Conservation (phyloP, 2,329 filamentous ascomycete genomes). For the Xylogone sp. region DNA sequence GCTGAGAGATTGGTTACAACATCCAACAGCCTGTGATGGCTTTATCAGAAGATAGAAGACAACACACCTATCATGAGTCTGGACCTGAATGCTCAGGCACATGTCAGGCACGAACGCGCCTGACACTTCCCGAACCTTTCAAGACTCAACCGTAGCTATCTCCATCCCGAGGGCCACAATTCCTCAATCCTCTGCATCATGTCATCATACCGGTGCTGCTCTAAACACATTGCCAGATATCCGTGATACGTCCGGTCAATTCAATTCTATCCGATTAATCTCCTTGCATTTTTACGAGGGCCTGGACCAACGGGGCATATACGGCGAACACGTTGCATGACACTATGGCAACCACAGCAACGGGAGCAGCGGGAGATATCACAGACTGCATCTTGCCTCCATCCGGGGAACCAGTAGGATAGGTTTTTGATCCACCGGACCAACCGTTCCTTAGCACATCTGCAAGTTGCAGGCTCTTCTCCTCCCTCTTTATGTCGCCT, state of each 20-base stretch:
- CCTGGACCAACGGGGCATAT: slow-evolving; percentile 16
- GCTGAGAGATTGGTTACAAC: background rate
- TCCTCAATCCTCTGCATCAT: background rate
- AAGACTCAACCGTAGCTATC: too few species aligned
- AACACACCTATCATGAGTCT: background rate
- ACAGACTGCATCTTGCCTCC: slow-evolving; percentile 1
- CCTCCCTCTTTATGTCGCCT: slow-evolving; percentile 5
- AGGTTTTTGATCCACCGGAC: slow-evolving; percentile 17
- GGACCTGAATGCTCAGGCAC: background rate
- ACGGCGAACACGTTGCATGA: slow-evolving; percentile 28
- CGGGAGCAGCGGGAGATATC: slow-evolving; percentile 4
- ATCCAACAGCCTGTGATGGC: background rate
- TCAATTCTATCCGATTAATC: background rate
- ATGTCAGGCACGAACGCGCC: background rate
- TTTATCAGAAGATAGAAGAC: too few species aligned
- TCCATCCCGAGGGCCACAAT: too few species aligned
- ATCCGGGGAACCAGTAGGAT: slow-evolving; percentile 20
- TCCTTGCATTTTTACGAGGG: slow-evolving; percentile 1
- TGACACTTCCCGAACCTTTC: background rate
- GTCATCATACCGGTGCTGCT: background rate
- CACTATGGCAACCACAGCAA: slow-evolving; percentile 13
- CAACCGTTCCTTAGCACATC: slow-evolving; percentile 18
- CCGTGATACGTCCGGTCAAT: background rate
- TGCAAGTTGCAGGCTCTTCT: slow-evolving; percentile 14
- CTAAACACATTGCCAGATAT: background rate